Evolutionary conservation across 2,329 filamentous ascomycete genomes (phyloP), one percentile per base, ranked within the genome.

Genomic region (Blastomyces parvus): DNA sequence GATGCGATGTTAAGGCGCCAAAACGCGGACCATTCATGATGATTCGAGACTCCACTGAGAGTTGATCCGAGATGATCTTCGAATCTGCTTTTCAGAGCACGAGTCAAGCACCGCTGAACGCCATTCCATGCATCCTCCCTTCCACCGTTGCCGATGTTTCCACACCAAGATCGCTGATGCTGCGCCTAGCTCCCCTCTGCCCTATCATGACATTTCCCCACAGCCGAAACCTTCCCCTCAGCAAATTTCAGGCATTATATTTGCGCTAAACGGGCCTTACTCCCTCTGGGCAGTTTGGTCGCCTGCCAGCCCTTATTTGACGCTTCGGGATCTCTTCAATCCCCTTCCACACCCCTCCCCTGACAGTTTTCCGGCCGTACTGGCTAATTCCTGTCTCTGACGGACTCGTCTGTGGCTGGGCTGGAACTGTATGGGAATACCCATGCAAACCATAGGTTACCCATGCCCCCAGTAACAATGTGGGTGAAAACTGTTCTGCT

Each of bases 151-250:
- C 36, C 14, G 57, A n/a, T 25, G 25, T 59, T 59, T 48, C 38
- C 40, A 46, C 57, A 59, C 57, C 57, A 57, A 59, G 57, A 59
- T 59, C 40, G 57, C 57, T 59, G 40, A 7, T 52, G 38, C 44
- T 48, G 13, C n/a, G 22, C n/a, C 36, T 59, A 53, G 30, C 59
- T 50, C 46, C 36, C 27, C 30, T 25, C 25, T 61, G 44, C 59
- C 44, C 59, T 42, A 53, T 53, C 59, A 27, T 61, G 59, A 25
- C 46, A n/a, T 52, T 53, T 53, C 30, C 19, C 30, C 46, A 30
- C 46, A 61, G 6, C n/a, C 30, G 36, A 61, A 53, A n/a, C 46
- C 6, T 50, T 61, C 44, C 50, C 36, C 59, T 48, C 42, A 42
- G 11, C 58, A 44, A 40, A 17, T 25, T 48, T 19, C 30, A 61